Evolutionary conservation across 306 rosid species (phyloP).

Genomic region (Sechiopsis laciniata): DNA sequence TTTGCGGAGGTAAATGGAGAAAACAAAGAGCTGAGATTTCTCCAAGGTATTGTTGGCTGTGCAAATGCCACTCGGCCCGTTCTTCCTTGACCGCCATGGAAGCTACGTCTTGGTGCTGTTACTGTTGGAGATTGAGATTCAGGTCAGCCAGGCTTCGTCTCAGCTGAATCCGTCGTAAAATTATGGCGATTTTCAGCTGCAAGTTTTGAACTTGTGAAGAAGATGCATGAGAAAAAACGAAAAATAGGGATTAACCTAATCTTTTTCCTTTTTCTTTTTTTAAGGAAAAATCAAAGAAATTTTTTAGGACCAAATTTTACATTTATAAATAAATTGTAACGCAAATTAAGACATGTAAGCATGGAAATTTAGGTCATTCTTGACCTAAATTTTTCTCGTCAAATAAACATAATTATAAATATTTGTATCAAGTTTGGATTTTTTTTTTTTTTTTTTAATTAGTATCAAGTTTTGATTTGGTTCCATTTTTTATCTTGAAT

Average conservation of each 20-base stretch:
- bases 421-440: too few species aligned
- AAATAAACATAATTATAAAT: too few species aligned
- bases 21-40: constrained; percentile 70
- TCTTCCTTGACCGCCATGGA: constrained; percentile 29
- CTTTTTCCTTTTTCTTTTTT: too few species aligned
- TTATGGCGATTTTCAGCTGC: background rate
- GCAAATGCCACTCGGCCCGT: constrained; percentile 42
- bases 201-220: background rate
- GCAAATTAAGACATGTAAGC: too few species aligned
- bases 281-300: too few species aligned
- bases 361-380: too few species aligned
- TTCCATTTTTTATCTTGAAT: too few species aligned
- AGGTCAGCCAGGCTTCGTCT: background rate
- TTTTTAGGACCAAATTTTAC: too few species aligned
- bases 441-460: too few species aligned
- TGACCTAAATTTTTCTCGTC: too few species aligned
- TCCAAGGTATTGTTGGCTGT: constrained; percentile 65
- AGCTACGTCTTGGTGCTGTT: background rate
- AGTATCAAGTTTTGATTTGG: too few species aligned
- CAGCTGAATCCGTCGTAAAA: background rate
- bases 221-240: background rate
- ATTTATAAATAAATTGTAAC: too few species aligned
- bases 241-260: background rate
- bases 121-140: background rate
- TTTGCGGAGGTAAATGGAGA: background rate